Percentiles rank a stretch among this genome's conserved stretches.
These are phyloP conservation scores for Aspergillus melleus DNA, from an alignment of 2,329 filamentous ascomycete genomes.

Conservation along the genomic window DNA sequence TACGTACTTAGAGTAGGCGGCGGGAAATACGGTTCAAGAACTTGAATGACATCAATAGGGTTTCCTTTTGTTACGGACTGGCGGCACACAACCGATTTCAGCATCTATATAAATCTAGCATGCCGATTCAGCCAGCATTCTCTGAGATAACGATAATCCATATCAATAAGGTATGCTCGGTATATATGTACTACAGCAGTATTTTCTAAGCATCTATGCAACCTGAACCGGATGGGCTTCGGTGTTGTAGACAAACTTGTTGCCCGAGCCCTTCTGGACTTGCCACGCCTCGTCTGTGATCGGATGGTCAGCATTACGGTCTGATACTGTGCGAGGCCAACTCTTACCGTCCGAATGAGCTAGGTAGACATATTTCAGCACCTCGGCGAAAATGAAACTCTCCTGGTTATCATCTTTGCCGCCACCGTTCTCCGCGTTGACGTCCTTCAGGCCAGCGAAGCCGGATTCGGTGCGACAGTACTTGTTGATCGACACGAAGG, in stretches of 20 bases:
- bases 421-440: constrained; percentile 64
- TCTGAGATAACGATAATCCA: not conserved
- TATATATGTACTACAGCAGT: constrained; percentile 3
- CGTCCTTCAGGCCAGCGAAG: constrained; percentile 65
- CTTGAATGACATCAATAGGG: too few relatives aligned
- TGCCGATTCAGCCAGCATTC: not conserved
- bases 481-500: constrained; percentile 66
- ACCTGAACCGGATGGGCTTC: constrained; percentile 58
- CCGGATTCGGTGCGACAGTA: constrained; percentile 66
- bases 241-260: constrained; percentile 64
- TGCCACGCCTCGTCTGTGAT: constrained; percentile 59
- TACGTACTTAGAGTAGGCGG: too few relatives aligned
- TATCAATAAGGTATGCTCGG: not conserved
- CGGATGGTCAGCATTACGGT: not conserved
- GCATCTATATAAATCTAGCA: not conserved
- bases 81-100: not conserved
- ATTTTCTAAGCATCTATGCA: not conserved
- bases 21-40: too few relatives aligned
- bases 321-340: not conserved
- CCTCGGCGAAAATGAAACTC: constrained; percentile 85
- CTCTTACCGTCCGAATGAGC: constrained; percentile 55
- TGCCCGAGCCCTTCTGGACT: constrained; percentile 49
- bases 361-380: constrained; percentile 80
- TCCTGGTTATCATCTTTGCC: constrained; percentile 70
- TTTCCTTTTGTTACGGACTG: too few relatives aligned